A percentile compares a stretch with the other conserved stretches of the same genome.
phyloP scores from a whole-genome alignment of 768 basidiomycete genomes.

The Sporobolomyces phaffii region DNA sequence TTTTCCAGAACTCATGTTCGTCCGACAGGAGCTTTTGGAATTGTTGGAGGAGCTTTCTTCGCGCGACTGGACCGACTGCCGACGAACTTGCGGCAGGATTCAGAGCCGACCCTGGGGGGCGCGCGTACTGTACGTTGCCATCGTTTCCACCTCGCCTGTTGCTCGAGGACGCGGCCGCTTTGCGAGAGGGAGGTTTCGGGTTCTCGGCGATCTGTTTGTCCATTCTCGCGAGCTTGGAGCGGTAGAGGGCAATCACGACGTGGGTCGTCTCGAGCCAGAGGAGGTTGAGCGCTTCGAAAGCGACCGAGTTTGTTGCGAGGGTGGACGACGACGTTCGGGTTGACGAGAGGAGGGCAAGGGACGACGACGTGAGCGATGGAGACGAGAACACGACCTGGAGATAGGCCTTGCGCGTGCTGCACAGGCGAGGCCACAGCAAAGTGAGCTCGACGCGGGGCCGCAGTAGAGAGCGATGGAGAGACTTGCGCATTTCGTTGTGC shows the following conservation, averaged over 20 bases:
- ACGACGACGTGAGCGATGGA: neutral
- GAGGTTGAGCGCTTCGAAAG: conserved; percentile 68
- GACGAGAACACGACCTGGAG: conserved; percentile 36
- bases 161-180: neutral
- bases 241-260: conserved; percentile 73
- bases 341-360: neutral
- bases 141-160: conserved; percentile 11
- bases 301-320: conserved; percentile 52
- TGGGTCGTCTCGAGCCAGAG: conserved; percentile 93
- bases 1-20: conserved; percentile 87
- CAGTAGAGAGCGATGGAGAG: conserved; percentile 12
- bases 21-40: conserved; percentile 83
- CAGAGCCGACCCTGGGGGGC: neutral
- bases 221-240: conserved; percentile 62
- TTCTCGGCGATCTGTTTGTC: conserved; percentile 51
- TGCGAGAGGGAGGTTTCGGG: conserved; percentile 12
- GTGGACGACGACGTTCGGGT: conserved; percentile 48
- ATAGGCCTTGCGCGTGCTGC: conserved; percentile 34
- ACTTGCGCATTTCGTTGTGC: conserved; percentile 76
- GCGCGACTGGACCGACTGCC: conserved; percentile 55
- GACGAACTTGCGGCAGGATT: neutral
- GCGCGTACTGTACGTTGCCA: conserved; percentile 14
- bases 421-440: neutral
- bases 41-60: conserved; percentile 75
- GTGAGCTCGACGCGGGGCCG: neutral